phyloP scores from a whole-genome alignment of 1,284 basidiomycete species.

The Ustilago trichophora region DNA sequence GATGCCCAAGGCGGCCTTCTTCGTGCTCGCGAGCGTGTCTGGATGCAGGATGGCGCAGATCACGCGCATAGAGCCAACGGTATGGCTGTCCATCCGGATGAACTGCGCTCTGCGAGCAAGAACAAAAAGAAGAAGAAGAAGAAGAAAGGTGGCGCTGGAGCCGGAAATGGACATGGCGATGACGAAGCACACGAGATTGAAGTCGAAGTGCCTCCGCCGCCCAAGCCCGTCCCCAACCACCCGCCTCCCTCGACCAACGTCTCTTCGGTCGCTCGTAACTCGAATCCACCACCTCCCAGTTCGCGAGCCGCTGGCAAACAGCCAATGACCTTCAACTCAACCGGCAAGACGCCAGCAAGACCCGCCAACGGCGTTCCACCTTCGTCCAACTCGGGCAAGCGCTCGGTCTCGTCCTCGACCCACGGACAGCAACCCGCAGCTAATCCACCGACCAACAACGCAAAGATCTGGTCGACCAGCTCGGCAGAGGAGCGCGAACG shows the following conservation, averaged over 20 bases:
- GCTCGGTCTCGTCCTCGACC: constrained; percentile 68
- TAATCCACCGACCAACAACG: constrained; percentile 23
- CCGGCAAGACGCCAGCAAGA: constrained; percentile 54
- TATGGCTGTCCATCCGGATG: constrained; percentile 13
- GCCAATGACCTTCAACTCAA: constrained; percentile 71
- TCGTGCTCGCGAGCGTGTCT: constrained; percentile 33
- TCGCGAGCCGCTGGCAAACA: constrained; percentile 80
- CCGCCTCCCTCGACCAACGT: constrained; percentile 64
- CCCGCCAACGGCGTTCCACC: constrained; percentile 59
- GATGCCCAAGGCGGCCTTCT: constrained; percentile 37
- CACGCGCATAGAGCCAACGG: constrained; percentile 31
- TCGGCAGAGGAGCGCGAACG: constrained; percentile 89
- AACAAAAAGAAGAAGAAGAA: constrained; percentile 72
- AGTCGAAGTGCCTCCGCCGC: constrained; percentile 61
- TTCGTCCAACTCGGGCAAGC: constrained; percentile 69
- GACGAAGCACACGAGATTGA: constrained; percentile 64
- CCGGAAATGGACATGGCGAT: constrained; percentile 66
- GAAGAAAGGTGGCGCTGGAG: constrained; percentile 55
- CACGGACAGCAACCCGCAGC: constrained; percentile 32
- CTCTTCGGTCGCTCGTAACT: constrained; percentile 64
- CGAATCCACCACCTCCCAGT: constrained; percentile 68
- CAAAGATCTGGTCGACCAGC: constrained; percentile 74
- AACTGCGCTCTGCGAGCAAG: constrained; percentile 35
- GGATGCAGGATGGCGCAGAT: constrained; percentile 37
- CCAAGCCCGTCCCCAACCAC: constrained; percentile 60